These are phyloP conservation scores for Aspergillus steynii DNA, from an alignment of 495 filamentous ascomycete genomes.

Conservation along the genomic window DNA sequence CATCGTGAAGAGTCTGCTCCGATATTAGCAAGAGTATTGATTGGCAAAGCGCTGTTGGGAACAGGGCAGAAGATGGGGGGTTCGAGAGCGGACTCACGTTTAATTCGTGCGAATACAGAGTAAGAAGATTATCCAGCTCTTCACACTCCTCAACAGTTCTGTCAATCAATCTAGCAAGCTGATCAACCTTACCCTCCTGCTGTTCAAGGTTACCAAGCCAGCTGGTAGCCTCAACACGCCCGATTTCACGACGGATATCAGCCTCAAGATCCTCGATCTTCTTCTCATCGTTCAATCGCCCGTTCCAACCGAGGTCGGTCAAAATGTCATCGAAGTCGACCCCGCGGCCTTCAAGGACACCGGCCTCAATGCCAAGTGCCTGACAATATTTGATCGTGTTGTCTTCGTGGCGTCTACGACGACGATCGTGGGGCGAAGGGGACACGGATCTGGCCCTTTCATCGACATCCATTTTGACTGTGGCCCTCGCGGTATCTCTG, in stretches of 20 bases:
- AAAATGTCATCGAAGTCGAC: constrained; percentile 76
- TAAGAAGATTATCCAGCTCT: constrained; percentile 89
- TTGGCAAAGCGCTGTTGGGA: neutral
- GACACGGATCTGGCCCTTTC: constrained; percentile 38
- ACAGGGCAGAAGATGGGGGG: neutral
- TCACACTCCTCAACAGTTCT: constrained; percentile 90
- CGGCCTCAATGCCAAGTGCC: constrained; percentile 70
- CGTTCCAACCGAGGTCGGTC: constrained; percentile 89
- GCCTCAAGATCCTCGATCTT: constrained; percentile 81
- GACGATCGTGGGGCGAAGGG: constrained; percentile 45
- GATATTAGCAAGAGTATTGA: constrained; percentile 33
- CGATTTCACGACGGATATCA: constrained; percentile 83
- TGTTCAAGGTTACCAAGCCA: constrained; percentile 88
- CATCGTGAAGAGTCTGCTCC: constrained; percentile 83
- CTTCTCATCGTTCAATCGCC: constrained; percentile 64
- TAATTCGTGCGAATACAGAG: constrained; percentile 90
- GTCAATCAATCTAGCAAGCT: constrained; percentile 81
- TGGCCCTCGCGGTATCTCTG: constrained; percentile 35
- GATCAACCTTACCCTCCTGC: constrained; percentile 83
- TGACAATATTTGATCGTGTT: constrained; percentile 79
- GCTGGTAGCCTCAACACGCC: constrained; percentile 85
- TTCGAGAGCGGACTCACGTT: constrained; percentile 61
- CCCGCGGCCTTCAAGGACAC: constrained; percentile 65
- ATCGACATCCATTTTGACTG: constrained; percentile 23
- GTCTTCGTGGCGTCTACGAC: constrained; percentile 65